Percentiles rank a stretch among this genome's conserved stretches.
phyloP scores from a whole-genome alignment of 768 basidiomycete genomes.

The Termitomyces sp. region DNA sequence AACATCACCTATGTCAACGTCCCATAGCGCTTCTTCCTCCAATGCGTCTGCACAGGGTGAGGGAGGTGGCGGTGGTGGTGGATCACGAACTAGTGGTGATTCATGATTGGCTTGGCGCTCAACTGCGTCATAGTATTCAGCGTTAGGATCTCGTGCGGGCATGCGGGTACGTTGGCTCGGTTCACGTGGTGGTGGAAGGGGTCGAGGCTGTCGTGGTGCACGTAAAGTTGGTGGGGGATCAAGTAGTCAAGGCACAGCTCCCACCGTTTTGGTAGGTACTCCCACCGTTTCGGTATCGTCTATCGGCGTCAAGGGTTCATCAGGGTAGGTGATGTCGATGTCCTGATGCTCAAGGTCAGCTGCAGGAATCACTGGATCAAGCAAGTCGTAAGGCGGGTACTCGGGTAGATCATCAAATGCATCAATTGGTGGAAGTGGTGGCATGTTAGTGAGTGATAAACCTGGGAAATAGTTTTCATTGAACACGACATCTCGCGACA shows the following conservation, averaged over 20 bases:
- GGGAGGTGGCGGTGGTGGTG: background rate
- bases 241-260: background rate
- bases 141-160: background rate
- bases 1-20: no score
- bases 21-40: no score
- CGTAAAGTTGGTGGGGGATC: background rate
- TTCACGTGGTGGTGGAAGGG: background rate
- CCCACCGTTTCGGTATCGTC: background rate
- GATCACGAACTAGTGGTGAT: background rate
- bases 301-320: background rate
- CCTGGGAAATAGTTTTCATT: background rate
- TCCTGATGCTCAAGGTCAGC: no score
- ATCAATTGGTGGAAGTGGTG: background rate
- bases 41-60: background rate
- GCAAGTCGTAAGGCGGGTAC: no score
- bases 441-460: background rate
- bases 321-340: no score
- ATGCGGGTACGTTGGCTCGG: background rate
- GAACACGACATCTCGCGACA: background rate
- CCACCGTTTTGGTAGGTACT: background rate
- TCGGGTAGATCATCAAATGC: background rate
- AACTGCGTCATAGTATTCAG: background rate
- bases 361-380: accelerated
- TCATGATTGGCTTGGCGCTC: background rate
- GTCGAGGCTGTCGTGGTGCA: background rate